Percentiles rank a stretch among this genome's conserved stretches.
phyloP scores from a whole-genome alignment of 176 grass and related monocot genomes.

The Eragrostis curvula region DNA sequence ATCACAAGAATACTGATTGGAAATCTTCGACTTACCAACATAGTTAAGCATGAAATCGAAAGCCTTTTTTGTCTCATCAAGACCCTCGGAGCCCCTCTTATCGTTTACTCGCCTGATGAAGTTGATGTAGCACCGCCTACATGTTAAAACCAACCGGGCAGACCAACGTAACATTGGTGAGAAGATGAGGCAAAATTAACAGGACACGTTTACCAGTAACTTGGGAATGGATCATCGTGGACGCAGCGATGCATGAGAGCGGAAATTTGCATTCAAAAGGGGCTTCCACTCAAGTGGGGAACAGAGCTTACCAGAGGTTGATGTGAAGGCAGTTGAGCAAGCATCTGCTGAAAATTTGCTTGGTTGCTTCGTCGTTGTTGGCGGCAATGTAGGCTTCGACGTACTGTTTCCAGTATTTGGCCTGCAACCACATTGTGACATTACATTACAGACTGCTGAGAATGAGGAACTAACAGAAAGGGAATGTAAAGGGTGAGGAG shows the following conservation, averaged over 20 bases:
- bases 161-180: background rate
- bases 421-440: conserved; percentile 41
- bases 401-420: conserved; percentile 98
- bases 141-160: conserved; percentile 39
- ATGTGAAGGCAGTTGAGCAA: conserved; percentile 88
- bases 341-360: conserved; percentile 97
- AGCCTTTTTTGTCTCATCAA: conserved; percentile 93
- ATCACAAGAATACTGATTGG: background rate
- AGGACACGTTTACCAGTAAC: background rate
- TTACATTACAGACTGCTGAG: background rate
- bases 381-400: conserved; percentile 82
- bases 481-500: background rate
- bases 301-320: conserved; percentile 64
- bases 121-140: conserved; percentile 90
- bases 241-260: background rate
- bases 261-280: background rate
- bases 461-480: background rate
- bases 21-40: conserved; percentile 63
- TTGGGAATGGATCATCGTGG: background rate
- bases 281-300: background rate
- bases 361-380: conserved; percentile 77
- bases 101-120: conserved; percentile 85
- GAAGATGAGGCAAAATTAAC: background rate
- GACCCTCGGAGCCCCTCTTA: conserved; percentile 77
- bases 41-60: conserved; percentile 97